phyloP scores from a whole-genome alignment of 176 grass and related monocot genomes.

The Triticum urartu region DNA sequence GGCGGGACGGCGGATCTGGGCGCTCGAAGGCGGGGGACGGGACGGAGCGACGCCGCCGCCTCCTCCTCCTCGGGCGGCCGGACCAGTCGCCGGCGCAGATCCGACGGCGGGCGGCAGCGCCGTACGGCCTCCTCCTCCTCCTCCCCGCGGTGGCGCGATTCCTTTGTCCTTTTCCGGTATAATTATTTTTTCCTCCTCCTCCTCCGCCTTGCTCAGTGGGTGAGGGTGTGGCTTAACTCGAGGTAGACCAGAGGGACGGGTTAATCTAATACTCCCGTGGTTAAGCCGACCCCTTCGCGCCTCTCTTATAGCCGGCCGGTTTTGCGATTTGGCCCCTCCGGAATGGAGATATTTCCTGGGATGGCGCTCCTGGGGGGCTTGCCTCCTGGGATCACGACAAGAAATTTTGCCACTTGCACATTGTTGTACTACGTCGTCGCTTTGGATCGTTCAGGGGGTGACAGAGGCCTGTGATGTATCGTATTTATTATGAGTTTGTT shows the following conservation, averaged over 20 bases:
- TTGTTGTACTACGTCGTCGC: background rate
- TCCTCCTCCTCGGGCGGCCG: conserved; percentile 25
- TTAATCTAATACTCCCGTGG: conserved; percentile 60
- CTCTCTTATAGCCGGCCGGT: conserved; percentile 14
- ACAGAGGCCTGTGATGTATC: background rate
- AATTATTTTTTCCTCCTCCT: background rate
- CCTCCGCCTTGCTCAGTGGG: background rate
- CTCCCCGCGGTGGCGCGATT: conserved; percentile 29
- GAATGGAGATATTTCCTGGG: rapidly evolving
- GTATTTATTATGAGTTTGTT: background rate
- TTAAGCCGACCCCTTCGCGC: conserved; percentile 29
- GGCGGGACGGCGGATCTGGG: conserved; percentile 38
- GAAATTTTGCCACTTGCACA: background rate
- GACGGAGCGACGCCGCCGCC: conserved; percentile 15
- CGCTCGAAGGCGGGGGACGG: conserved; percentile 19
- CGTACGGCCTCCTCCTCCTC: conserved; percentile 31
- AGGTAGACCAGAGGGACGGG: conserved; percentile 42
- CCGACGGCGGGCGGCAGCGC: conserved; percentile 31
- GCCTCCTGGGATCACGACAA: conserved; percentile 28
- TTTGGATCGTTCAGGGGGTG: background rate
- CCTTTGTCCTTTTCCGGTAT: background rate
- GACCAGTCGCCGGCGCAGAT: conserved; percentile 23
- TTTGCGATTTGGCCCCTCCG: background rate
- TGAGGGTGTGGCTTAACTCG: conserved; percentile 25
- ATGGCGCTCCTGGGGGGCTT: background rate